phyloP scores from a whole-genome alignment of 2,329 filamentous ascomycete genomes.

The Colletotrichum eleusines region DNA sequence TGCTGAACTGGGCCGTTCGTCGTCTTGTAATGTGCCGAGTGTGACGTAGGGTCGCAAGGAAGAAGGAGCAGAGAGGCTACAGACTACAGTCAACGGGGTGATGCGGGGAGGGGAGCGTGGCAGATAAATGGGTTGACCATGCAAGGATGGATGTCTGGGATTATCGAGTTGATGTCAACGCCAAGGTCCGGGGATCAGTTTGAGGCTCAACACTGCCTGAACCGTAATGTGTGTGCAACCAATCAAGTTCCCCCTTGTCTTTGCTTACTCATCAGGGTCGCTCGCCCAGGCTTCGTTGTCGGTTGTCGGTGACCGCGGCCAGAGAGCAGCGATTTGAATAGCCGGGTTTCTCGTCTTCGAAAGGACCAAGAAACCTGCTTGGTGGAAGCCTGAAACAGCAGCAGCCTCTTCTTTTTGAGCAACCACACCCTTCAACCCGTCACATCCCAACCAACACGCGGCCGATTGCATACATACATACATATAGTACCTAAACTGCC shows the following conservation, averaged over 20 bases:
- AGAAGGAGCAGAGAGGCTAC: neutral
- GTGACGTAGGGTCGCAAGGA: conserved; percentile 9
- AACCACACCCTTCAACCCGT: conserved; percentile 3
- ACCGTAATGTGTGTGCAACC: neutral
- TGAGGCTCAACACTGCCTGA: conserved; percentile 20
- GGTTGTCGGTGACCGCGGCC: neutral
- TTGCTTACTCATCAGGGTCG: conserved; percentile 29
- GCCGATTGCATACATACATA: neutral
- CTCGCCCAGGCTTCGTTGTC: neutral
- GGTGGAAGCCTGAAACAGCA: conserved; percentile 16
- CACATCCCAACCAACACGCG: neutral
- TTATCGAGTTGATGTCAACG: conserved; percentile 13
- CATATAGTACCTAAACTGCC: neutral
- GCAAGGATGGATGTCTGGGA: neutral
- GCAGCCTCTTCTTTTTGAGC: conserved; percentile 1
- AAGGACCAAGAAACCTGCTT: conserved; percentile 6
- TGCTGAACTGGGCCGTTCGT: conserved; percentile 16
- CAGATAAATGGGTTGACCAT: neutral
- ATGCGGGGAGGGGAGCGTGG: neutral
- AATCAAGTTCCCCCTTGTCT: neutral
- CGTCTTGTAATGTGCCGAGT: conserved; percentile 25
- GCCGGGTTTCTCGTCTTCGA: neutral
- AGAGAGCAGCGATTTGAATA: neutral
- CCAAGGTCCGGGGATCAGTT: conserved; percentile 29
- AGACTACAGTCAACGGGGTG: neutral